Evolutionary conservation across 192 early-diverging fungal genomes (phyloP), one percentile per base, ranked within the genome.

Genomic region (Phycomyces nitens): DNA sequence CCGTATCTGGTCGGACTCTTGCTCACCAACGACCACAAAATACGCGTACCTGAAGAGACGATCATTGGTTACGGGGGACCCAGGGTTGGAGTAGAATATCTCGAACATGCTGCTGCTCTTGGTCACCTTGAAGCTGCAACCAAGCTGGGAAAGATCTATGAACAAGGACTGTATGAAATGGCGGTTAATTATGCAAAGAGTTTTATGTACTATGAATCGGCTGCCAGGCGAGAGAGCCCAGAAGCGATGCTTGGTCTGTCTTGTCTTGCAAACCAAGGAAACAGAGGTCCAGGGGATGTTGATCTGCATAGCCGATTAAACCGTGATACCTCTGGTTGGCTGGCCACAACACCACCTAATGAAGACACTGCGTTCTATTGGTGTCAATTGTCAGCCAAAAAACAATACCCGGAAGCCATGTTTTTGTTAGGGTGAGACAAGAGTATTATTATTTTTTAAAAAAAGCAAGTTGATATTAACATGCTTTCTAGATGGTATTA

Each of bases 1-100:
- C 81, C 94, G 22, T 88, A 92, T 68, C 77, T 92, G 52, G 80
- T 92, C 3, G 94, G 86, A 6, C 71, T 88, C 40, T 83, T 97
- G 66, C 86, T 95, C 64, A 82, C 91, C 22, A 77, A 78, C 18
- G 81, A 87, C 22, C 7, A 16, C 14, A 23, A 10, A 22, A 24
- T 26, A 34, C 16, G 21, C 42, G 10, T n/a, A 7, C 10, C 26
- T 23, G 72, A 75, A 60, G 83, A 89, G n/a, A 60, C 82, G 24
- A 75, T 94, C 2, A 86, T 86, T 66, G 82, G 81, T 14, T 92
- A 95, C 62, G 57, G 57, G 21, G 57, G 57, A 21, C 75, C 87
- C 15, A 77, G 83, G 47, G 92, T 88, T 72, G 87, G 88, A 1
- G 78, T 89, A 23, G 76, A 86, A 67, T 85, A 89, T 60, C 75